Conservation (phyloP, 257 asterid species). For the Hygrophila difformis region DNA sequence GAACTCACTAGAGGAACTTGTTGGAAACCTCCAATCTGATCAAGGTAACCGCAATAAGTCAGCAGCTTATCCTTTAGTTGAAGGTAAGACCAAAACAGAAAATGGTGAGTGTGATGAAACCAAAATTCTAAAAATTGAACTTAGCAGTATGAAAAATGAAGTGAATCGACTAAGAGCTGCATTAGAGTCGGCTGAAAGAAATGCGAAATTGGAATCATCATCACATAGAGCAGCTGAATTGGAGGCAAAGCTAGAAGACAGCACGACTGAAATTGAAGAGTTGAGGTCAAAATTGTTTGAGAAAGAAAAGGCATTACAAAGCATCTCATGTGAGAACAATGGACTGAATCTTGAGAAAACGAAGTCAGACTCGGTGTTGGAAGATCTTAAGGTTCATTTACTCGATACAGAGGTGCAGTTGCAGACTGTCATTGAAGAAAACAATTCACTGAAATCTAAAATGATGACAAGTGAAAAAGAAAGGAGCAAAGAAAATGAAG, state of each 20-base stretch:
- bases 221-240: conserved; percentile 41
- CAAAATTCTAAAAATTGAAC: conserved; percentile 21
- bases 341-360: conserved; percentile 19
- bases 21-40: conserved; percentile 35
- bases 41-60: conserved; percentile 12
- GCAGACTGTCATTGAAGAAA: conserved; percentile 41
- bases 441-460: conserved; percentile 52
- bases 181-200: conserved; percentile 60
- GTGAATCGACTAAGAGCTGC: conserved; percentile 38
- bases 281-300: conserved; percentile 34
- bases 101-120: conserved; percentile 16
- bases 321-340: conserved; percentile 15
- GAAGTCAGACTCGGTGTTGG: conserved; percentile 27
- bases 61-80: conserved; percentile 13
- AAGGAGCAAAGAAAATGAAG: conserved; percentile 25
- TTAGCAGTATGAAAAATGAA: conserved; percentile 33
- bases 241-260: conserved; percentile 35
- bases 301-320: conserved; percentile 27
- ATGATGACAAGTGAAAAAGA: conserved; percentile 35
- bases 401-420: conserved; percentile 41
- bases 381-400: conserved; percentile 34
- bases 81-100: conserved; percentile 9
- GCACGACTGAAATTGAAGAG: conserved; percentile 41
- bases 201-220: conserved; percentile 33
- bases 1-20: conserved; percentile 49